Percentiles rank a stretch among this genome's conserved stretches.
These are phyloP conservation scores for Pigoraptor vietnamica DNA, from an alignment of 78 protist genomes.

Conservation along the genomic window DNA sequence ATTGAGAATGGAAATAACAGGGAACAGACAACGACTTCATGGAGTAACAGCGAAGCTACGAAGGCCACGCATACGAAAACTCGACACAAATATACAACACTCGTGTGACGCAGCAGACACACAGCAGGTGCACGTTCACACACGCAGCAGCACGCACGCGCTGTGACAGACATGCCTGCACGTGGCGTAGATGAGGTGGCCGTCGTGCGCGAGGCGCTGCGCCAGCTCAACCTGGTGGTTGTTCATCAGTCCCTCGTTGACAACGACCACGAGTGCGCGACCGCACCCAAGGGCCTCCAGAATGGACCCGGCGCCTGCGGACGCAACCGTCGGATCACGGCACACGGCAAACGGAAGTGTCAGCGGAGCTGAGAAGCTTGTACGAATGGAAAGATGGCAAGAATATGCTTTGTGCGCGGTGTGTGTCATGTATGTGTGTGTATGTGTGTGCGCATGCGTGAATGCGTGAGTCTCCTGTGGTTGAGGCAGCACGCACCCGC, in stretches of 20 bases:
- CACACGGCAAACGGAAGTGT: neutral
- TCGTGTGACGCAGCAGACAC: neutral
- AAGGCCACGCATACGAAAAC: no score
- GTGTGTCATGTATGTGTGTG: no score
- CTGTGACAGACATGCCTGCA: no score
- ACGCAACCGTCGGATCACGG: neutral
- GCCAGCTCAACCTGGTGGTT: constrained; percentile 67
- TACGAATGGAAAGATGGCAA: neutral
- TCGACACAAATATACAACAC: neutral
- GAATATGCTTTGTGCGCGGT: neutral
- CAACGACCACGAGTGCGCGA: constrained; percentile 38
- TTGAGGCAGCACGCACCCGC: constrained; percentile 12
- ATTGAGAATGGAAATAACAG: no score
- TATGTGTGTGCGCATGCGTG: neutral
- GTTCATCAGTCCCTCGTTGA: constrained; percentile 52
- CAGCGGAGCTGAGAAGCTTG: neutral
- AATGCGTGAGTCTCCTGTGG: neutral
- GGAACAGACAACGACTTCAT: no score
- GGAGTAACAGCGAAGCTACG: no score
- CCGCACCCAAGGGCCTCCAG: constrained; percentile 27
- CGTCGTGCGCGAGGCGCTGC: neutral
- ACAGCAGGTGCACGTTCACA: neutral
- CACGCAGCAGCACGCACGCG: no score
- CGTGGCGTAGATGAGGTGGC: neutral
- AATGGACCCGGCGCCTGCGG: constrained; percentile 46